Evolutionary conservation across 108 stramenopile species (phyloP).

Genomic region (Skeletonema costatum): DNA sequence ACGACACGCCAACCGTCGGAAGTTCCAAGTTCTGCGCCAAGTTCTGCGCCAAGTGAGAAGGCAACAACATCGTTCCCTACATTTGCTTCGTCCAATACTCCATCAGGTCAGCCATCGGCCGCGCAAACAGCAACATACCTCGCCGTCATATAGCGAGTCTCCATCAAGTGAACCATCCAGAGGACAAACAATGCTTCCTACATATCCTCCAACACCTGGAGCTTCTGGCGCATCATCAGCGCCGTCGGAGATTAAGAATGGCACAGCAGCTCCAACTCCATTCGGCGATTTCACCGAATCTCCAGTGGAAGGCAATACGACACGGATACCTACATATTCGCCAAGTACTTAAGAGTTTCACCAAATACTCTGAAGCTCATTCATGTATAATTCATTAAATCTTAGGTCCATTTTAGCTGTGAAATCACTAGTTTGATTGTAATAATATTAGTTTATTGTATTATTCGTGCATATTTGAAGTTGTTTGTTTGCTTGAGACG

Average conservation of each 20-base stretch:
- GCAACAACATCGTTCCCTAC: not conserved
- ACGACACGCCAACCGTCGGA: not conserved
- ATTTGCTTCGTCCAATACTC: not conserved
- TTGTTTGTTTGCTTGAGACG: too few relatives aligned
- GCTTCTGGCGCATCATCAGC: not conserved
- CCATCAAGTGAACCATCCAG: not conserved
- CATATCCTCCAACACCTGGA: not conserved
- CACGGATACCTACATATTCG: too few relatives aligned
- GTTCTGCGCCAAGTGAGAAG: not conserved
- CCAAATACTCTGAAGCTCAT: too few relatives aligned
- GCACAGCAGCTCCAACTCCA: not conserved
- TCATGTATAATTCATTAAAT: too few relatives aligned
- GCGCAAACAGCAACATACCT: not conserved
- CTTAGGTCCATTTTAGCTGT: too few relatives aligned
- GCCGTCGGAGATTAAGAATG: not conserved
- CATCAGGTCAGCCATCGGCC: not conserved
- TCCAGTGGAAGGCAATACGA: too few relatives aligned
- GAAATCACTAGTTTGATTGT: too few relatives aligned
- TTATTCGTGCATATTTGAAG: too few relatives aligned
- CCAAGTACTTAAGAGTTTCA: too few relatives aligned
- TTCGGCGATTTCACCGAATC: not conserved
- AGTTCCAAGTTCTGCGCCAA: not conserved
- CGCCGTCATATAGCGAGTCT: not conserved
- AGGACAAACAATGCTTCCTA: not conserved
- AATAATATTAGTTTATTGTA: too few relatives aligned